Evolutionary conservation across 2,329 filamentous ascomycete species (phyloP), one percentile per base, ranked within the genome.

Genomic region (Calonectria pseudoreteaudii): DNA sequence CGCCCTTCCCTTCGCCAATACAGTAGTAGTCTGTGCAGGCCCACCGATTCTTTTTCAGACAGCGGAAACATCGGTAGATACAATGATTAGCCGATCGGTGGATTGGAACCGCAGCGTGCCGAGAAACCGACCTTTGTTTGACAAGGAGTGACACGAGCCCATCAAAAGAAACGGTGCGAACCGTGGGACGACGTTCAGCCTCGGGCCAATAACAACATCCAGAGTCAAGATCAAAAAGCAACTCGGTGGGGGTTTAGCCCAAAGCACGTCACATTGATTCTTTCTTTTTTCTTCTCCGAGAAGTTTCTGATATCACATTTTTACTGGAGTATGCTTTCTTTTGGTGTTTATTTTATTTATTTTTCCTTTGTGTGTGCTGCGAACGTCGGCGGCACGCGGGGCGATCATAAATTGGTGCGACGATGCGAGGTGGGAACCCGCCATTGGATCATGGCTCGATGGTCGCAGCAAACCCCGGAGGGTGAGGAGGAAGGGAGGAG

Each of bases 381-480:
- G 56, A 62, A 62, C 56, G 20, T n/a, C 56, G 34, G 56, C 56
- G 34, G 56, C 34, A 62, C 36, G 36, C 36, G 56, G 56, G 56
- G 56, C 56, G 56, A 62, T 62, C 56, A 62, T 62, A 36, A 62
- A 62, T 36, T 62, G 56, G 56, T 62, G 56, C 23, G 56, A 60
- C 62, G 62, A 71, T 71, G 41, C 52, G 31, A 71, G 28, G 31
- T 44, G 34, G 62, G 53, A 49, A 56, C 36, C 44, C n/a, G 28
- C 56, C 14, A 62, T 62, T 62, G 56, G 56, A 67, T 52, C 49
- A 72, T 68, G 65, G 70, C 47, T 36, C 60, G 70, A 71, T 67
- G n/a, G 16, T 11, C 28, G 47, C 69, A 49, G 68, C 65, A 67
- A 38, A 31, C 53, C 28, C 47, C 23, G 56, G 26, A 44, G 41